Base-by-base conservation (phyloP, 345 rosid species). In the Geranium rotundifolium region DNA sequence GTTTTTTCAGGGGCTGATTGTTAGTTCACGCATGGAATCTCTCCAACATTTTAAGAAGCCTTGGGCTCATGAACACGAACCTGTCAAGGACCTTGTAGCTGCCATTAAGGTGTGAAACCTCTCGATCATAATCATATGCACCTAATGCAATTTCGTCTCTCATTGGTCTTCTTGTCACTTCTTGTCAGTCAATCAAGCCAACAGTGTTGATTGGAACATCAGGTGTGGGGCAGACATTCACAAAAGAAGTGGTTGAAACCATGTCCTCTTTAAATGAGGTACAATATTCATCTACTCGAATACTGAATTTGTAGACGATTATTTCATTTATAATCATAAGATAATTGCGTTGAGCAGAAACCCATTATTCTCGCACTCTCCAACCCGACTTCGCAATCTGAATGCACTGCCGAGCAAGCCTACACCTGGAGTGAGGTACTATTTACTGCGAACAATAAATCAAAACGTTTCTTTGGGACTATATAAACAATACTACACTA, bases 321-420 rank as follows among this genome's bases (percentile, higher is more conserved):
- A 17, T 7, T 56, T n/a, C 17, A n/a, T 59, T 29, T 50, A 7
- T 6, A 19, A 55, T 55, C 66, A 15, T 30, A 62, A 50, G 17
- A 37, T 63, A 27, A 57, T 61, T 4, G 65, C 59, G 20, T 13
- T 30, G 60, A 37, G 46, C 16, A 93, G 97, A 93, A 85, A 82
- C 99, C 99, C 12, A 69, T 93, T 62, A 81, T 93, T 68, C 77
- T 93, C 76, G 95, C 99, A 71, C 90, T 93, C n/a, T 93, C 99
- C 66, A 93, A 93, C 66, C 99, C 99, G 1, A 90, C 99, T 67
- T 82, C 99, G 49, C 97, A 93, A 63, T 88, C 99, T 1, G 99
- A 93, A 71, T 93, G 99, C 65, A 93, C 96, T 17, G 97, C 97
- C 30, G 88, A 93, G 76, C 92, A 93, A 77, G 99, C 99, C 69